Conservation (phyloP, 768 basidiomycete species). For the Phaeotremella fagi region DNA sequence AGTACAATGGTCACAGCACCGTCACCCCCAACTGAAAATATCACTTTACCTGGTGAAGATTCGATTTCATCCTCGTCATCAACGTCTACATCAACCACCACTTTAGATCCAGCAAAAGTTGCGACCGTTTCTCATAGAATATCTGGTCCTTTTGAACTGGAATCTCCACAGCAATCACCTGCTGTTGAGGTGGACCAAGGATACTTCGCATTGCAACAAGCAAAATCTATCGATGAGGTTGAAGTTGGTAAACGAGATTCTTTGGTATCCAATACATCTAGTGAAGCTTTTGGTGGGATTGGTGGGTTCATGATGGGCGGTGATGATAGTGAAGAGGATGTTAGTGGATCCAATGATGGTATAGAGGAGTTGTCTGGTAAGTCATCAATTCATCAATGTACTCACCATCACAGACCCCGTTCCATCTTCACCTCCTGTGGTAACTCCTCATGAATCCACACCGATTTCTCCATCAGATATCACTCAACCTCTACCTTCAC, state of each 20-base stretch:
- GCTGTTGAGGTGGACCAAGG: conserved; percentile 4
- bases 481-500: not conserved
- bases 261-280: conserved; percentile 21
- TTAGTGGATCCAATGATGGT: conserved; percentile 3
- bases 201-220: conserved; percentile 11
- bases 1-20: conserved; percentile 25
- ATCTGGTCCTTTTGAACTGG: conserved; percentile 40
- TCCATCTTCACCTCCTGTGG: conserved; percentile 10
- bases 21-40: conserved; percentile 17
- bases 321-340: conserved; percentile 1
- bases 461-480: not conserved
- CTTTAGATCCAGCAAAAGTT: not conserved
- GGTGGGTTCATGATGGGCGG: conserved; percentile 45
- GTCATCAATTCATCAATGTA: not conserved
- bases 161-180: conserved; percentile 29
- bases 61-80: not conserved
- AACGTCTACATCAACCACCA: not conserved
- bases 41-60: not conserved
- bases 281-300: conserved; percentile 35
- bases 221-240: not conserved
- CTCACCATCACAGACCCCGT: conserved; percentile 6
- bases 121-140: conserved; percentile 7
- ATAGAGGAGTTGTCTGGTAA: conserved; percentile 16
- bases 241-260: conserved; percentile 16
- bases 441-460: conserved; percentile 13